Evolutionary conservation across 495 filamentous ascomycete genomes (phyloP), one percentile per base, ranked within the genome.

Genomic region (Hyaloscypha variabilis): DNA sequence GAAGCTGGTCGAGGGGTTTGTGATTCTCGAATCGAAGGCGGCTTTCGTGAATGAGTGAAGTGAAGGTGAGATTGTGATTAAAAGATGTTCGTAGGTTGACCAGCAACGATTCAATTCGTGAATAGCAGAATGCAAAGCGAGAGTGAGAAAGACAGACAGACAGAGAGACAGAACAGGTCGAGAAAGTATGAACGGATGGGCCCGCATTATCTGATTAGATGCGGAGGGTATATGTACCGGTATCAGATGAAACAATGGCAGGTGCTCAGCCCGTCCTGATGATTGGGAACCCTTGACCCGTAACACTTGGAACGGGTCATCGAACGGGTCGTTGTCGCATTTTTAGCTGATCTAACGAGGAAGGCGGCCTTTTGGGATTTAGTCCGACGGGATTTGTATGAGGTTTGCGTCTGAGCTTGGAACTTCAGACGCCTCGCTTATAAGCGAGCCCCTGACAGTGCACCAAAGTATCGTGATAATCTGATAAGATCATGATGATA

Each of bases 31-130:
- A 2, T 46, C 31, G 31, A 59, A 23, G 34, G 21, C 11, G 2
- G n/a, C n/a, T 24, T 13, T 11, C 21, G 6, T 23, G 31, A 57
- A 34, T 21, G 53, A 56, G 8, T 36, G 34, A 59, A 23, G 14
- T 30, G 31, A 26, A 46, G 34, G 21, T 30, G 57, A 23, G 25
- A 23, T 46, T 10, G 34, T 42, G 25, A 59, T 42, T 39, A 59
- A 59, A 25, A 42, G 10, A 28, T 25, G 5, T 42, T 42, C 34
- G 30, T 59, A 24, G 31, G 57, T 59, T 59, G 57, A 59, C 57
- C 57, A 46, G 57, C 57, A 59, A 59, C 57, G 25, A 46, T 25
- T 59, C 34, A 39, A 42, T 46, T 59, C 54, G 11, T 46, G 14
- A 42, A 11, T 30, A 46, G 24, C 6, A 25, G 30, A 59, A 59